Evolutionary conservation across 2,329 filamentous ascomycete genomes (phyloP).

Genomic region (Phyllosticta citribraziliensis): DNA sequence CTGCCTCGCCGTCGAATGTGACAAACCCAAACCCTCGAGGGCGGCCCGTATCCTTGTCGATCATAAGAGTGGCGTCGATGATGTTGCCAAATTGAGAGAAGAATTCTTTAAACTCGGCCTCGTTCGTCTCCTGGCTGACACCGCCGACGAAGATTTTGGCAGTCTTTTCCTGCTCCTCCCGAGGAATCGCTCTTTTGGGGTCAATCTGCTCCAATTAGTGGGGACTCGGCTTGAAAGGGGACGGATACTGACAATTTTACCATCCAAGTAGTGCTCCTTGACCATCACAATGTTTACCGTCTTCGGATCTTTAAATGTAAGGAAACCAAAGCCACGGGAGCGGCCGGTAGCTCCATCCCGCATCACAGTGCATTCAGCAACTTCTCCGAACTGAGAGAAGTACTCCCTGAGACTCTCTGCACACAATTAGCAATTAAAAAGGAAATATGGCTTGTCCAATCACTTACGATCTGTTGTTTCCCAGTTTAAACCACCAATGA

Average conservation of each 20-base stretch:
- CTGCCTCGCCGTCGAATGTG: constrained; percentile 91
- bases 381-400: constrained; percentile 95
- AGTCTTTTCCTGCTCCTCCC: constrained; percentile 96
- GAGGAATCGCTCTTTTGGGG: constrained; percentile 90
- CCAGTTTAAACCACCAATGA: constrained; percentile 97
- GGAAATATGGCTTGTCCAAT: constrained; percentile 9
- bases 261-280: constrained; percentile 95
- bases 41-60: constrained; percentile 98
- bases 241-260: constrained; percentile 76
- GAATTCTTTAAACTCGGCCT: constrained; percentile 92
- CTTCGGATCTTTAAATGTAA: constrained; percentile 96
- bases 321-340: constrained; percentile 91
- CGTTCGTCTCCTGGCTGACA: constrained; percentile 92
- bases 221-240: constrained; percentile 13
- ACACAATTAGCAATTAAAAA: constrained; percentile 18
- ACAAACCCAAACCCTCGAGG: constrained; percentile 96
- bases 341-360: constrained; percentile 86
- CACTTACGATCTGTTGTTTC: constrained; percentile 93
- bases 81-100: constrained; percentile 95
- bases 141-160: constrained; percentile 98
- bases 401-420: constrained; percentile 93
- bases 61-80: constrained; percentile 96
- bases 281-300: constrained; percentile 99
- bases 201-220: constrained; percentile 60
- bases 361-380: constrained; percentile 99